Base-by-base conservation (phyloP, 2,329 filamentous ascomycete species). In the Mycosphaerella arachidis region DNA sequence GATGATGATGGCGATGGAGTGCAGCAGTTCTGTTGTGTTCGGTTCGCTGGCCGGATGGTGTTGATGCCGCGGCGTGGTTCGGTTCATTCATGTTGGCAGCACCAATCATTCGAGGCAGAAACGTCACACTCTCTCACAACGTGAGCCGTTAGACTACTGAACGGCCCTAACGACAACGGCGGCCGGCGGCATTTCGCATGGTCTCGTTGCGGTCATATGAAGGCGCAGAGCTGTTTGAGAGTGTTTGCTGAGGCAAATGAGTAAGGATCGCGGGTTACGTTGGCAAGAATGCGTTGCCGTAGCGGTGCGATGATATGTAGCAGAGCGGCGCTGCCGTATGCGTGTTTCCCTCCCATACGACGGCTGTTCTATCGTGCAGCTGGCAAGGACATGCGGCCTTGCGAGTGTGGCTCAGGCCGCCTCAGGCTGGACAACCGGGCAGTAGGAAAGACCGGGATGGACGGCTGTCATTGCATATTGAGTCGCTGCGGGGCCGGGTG, bases 281-380 rank as follows among this genome's bases (percentile, higher is more conserved):
- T 29, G 46, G 29, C 24, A 30, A 50, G 46, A 30, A 50, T 13
- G 20, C 46, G 46, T 50, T 50, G 46, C 24, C 46, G 46, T 31
- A 50, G 46, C 29, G 46, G 46, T 50, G 46, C 46, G 46, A 50
- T 50, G 46, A 50, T 50, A n/a, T 29, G 29, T 46, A 46, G n/a
- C 7, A 18, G 43, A 46, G n/a, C 9, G 24, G 24, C 24, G 24
- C 24, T 24, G 43, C n/a, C 3, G 20, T 29, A 27, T 27, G 46
- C 46, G 20, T 16, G 20, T 50, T 50, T 31, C 20, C 29, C 30
- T 31, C 20, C 29, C 30, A 29, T 50, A 50, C 20, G 46, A 50
- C 4, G 46, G 8, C 46, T 46, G 8, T 35, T 12, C 31, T 8
- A 18, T 16, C 7, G 40, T 43, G 37, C 37, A 43, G 12, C 4